A percentile compares a stretch with the other conserved stretches of the same genome.
These are phyloP conservation scores for Trichosporon sp. DNA, from an alignment of 1,284 basidiomycete species.

Conservation along the genomic window DNA sequence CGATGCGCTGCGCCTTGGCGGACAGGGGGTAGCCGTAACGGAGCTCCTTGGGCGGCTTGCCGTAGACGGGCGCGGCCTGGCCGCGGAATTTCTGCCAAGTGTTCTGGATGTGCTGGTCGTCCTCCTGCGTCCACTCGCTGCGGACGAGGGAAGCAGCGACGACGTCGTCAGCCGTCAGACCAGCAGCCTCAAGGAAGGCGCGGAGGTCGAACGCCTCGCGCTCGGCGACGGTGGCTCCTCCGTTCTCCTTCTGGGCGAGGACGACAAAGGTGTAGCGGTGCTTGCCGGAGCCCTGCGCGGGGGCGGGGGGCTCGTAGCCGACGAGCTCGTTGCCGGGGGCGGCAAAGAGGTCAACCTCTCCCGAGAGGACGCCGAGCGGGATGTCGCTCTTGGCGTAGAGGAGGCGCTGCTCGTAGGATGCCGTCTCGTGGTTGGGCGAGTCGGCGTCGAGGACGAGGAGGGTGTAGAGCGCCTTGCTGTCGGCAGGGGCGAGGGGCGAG, in stretches of 20 bases:
- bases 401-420: constrained; percentile 65
- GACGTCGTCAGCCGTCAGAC: constrained; percentile 19
- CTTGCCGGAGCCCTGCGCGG: constrained; percentile 30
- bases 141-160: constrained; percentile 35
- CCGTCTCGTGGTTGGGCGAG: constrained; percentile 64
- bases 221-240: constrained; percentile 4
- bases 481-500: constrained; percentile 7
- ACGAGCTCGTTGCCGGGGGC: constrained; percentile 28
- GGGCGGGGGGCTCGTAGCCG: constrained; percentile 39
- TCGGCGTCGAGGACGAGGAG: constrained; percentile 84
- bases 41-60: constrained; percentile 54
- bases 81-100: constrained; percentile 25
- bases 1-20: constrained; percentile 25
- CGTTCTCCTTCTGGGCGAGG: constrained; percentile 24
- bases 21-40: constrained; percentile 38
- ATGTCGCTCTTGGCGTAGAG: constrained; percentile 90
- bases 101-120: constrained; percentile 27
- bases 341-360: constrained; percentile 45
- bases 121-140: constrained; percentile 31
- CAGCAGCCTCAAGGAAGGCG: constrained; percentile 18
- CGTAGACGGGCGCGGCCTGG: constrained; percentile 59
- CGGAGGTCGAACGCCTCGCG: constrained; percentile 34
- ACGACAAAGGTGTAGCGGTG: constrained; percentile 39
- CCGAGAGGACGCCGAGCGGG: constrained; percentile 60
- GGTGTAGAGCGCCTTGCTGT: constrained; percentile 69